These are phyloP conservation scores for Cyclostephanos tholiformis DNA, from an alignment of 108 stramenopile genomes.

Conservation along the genomic window DNA sequence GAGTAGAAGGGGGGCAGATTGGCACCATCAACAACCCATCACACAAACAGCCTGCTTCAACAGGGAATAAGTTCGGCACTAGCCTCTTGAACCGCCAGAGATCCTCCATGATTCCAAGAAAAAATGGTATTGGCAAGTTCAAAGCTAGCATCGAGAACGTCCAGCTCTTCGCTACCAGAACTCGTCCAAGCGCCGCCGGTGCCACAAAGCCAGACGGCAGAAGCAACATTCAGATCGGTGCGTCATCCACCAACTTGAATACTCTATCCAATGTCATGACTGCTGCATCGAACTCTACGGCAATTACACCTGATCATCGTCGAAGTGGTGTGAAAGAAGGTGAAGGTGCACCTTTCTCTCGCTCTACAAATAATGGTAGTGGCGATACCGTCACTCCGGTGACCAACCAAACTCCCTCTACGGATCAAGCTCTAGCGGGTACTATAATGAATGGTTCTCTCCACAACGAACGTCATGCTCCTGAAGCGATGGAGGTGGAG, in stretches of 20 bases:
- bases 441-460: conserved; percentile 8
- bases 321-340: conserved; percentile 3
- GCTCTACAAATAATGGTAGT: background rate
- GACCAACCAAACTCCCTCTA: background rate
- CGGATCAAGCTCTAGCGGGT: background rate
- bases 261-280: conserved; percentile 3
- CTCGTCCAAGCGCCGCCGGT: background rate
- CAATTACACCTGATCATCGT: conserved; percentile 33
- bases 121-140: conserved; percentile 21
- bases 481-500: conserved; percentile 4
- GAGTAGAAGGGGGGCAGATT: background rate
- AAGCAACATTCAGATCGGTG: background rate
- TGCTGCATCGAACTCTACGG: conserved; percentile 2
- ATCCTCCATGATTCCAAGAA: background rate
- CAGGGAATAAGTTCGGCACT: background rate
- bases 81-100: conserved; percentile 10
- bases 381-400: conserved; percentile 14
- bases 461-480: background rate
- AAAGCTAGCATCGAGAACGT: conserved; percentile 17
- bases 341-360: background rate
- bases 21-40: background rate
- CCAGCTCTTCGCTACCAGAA: conserved; percentile 1
- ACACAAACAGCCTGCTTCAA: background rate
- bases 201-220: background rate
- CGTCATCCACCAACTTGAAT: background rate